Evolutionary conservation across 768 basidiomycete genomes (phyloP), one percentile per base, ranked within the genome.

Genomic region (Suillus weaverae): DNA sequence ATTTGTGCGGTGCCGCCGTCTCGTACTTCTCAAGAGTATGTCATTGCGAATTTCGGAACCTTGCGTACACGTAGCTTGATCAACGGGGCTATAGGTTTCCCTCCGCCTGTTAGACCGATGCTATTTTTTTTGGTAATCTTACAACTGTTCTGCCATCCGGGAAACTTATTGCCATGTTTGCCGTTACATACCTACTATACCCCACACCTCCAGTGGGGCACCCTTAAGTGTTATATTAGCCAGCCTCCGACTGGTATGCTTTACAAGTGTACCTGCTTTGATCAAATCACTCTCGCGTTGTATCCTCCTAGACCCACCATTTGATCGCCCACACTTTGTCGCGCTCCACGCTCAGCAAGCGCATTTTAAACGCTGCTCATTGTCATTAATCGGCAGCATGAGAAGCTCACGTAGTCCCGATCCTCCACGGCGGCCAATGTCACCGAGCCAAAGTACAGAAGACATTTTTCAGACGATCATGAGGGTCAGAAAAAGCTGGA

Each of bases 401-500:
- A 32, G 39, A 59, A 41, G 11, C 18, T 11, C 18, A 13, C 30
- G 5, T 13, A 5, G 30, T 57, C 5, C 22, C 11, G n/a, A 22
- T 35, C 22, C 60, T 44, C 63, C 54, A 20, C 67, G 64, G 68
- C 56, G 64, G 68, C 56, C 60, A 53, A 36, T 61, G 4, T 60
- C 74, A n/a, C 57, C 32, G 26, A 69, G 18, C 35, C 64, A 72
- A 69, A 70, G 71, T 68, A 74, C 77, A 67, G 67, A 76, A 53
- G 86, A 88, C 65, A 88, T 89, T 66, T 84, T 90, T 74, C 81
- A 86, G 72, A 84, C 85, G 60, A 86, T 91, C 66, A 84, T 90
- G 68, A 85, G 82, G 67, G 84, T 64, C 48, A 84, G 90, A 68
- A 91, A 91, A 76, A 88, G 84, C 70, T 92, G 89, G 89, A 90